Evolutionary conservation across 768 basidiomycete species (phyloP).

Genomic region (Panaeolus cyanescens): DNA sequence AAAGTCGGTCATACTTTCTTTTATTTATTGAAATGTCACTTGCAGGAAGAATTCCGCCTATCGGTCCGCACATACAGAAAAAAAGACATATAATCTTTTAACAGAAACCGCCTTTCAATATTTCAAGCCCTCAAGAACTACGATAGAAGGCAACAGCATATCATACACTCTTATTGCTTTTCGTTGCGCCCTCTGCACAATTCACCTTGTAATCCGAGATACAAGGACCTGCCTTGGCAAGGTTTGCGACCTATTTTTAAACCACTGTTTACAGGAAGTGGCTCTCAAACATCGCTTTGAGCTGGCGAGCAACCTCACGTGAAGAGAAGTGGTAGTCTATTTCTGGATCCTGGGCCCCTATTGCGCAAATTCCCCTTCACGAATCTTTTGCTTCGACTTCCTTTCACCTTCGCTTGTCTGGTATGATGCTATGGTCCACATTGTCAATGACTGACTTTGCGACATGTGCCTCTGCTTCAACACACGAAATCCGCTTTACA

Average conservation of each 20-base stretch:
- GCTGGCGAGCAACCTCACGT: slow-evolving; percentile 15
- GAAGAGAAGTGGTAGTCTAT: neutral
- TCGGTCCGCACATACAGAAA: neutral
- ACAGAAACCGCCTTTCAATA: neutral
- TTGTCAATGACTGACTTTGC: neutral
- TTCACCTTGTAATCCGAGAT: no score
- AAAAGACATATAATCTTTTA: neutral
- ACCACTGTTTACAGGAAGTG: no score
- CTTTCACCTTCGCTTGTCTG: neutral
- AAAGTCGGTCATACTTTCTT: neutral
- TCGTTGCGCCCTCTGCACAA: no score
- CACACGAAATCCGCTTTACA: neutral
- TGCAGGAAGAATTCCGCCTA: neutral
- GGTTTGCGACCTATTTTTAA: no score
- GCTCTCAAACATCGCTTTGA: no score
- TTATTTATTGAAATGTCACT: neutral
- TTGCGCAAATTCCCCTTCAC: neutral
- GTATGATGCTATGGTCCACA: neutral
- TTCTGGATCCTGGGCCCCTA: neutral
- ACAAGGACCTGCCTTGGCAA: no score
- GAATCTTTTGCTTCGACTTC: neutral
- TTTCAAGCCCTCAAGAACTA: neutral
- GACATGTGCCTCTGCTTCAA: neutral
- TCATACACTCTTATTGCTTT: no score
- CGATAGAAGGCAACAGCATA: no score